Evolutionary conservation across 2,329 filamentous ascomycete species (phyloP).

Genomic region (Stachybotrys chartarum): DNA sequence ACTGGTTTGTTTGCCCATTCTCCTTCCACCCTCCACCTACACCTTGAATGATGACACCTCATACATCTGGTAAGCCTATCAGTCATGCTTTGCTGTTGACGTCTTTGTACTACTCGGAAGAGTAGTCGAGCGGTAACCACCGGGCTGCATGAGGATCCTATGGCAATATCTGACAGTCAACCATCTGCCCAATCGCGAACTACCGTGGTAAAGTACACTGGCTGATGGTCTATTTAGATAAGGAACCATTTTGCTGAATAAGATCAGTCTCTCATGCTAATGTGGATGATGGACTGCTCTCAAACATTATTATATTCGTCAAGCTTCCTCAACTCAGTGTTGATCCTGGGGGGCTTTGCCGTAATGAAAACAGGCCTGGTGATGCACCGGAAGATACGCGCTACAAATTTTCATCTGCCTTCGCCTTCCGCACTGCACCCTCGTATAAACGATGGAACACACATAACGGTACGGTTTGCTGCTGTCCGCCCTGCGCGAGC

Average conservation of each 20-base stretch:
- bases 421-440: no score
- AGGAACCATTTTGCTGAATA: neutral
- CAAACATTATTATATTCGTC: no score
- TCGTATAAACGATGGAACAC: no score
- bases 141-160: slow-evolving; percentile 14
- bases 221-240: neutral
- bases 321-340: no score
- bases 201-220: neutral
- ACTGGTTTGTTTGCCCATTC: neutral
- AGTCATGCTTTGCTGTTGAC: slow-evolving; percentile 18
- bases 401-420: no score
- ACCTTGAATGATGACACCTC: slow-evolving; percentile 23
- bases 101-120: neutral
- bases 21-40: neutral
- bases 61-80: slow-evolving; percentile 36
- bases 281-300: no score
- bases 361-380: no score
- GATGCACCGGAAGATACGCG: no score
- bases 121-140: slow-evolving; percentile 12
- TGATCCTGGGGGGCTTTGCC: no score
- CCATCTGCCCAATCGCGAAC: neutral
- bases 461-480: no score
- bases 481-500: no score
- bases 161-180: slow-evolving; percentile 15
- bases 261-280: no score